Evolutionary conservation across 202 grass and related monocot species (phyloP), one percentile per base, ranked within the genome.

Genomic region (Zoysia matrella): DNA sequence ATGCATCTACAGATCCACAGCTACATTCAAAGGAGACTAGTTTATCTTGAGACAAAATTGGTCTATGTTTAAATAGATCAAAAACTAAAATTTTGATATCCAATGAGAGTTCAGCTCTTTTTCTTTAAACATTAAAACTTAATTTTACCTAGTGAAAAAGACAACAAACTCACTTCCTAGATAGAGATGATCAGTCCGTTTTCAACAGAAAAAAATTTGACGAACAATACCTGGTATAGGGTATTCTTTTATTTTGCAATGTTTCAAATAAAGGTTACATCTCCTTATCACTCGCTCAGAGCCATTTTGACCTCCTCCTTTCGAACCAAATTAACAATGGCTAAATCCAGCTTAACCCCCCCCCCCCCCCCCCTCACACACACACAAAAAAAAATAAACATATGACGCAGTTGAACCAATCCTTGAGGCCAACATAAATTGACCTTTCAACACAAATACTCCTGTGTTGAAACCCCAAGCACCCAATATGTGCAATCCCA

Each of bases 371-470:
- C 30, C 30, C 30, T 36, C 30, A 36, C 30, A 36, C 30, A 36
- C 30, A 36, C 30, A 36, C 30, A 36, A 36, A 36, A 36, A 36
- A 36, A 36, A 36, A 36, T 30, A 36, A 36, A 36, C 30, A 36
- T 36, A 36, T 36, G 30, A 36, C 30, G 30, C 30, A 36, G 30
- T 36, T 36, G 30, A 36, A 36, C 30, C 30, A 54, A 58, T 8
- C 72, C 11, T 67, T 73, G 77, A 18, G 65, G 9, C 3, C 44
- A 13, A 11, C 63, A 71, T 48, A 2, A 85, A 73, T 40, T 62
- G 42, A 9, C 47, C 30, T 47, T 43, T 44, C 18, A 15, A 6
- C 22, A 51, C 15, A 55, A 56, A 72, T 40, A 52, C 30, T 36
- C 30, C 30, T 36, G 30, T 53, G 15, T 40, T 18, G 15, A 82